Conservation (phyloP, 1,284 basidiomycete species). For the Ustilago cynodontis region DNA sequence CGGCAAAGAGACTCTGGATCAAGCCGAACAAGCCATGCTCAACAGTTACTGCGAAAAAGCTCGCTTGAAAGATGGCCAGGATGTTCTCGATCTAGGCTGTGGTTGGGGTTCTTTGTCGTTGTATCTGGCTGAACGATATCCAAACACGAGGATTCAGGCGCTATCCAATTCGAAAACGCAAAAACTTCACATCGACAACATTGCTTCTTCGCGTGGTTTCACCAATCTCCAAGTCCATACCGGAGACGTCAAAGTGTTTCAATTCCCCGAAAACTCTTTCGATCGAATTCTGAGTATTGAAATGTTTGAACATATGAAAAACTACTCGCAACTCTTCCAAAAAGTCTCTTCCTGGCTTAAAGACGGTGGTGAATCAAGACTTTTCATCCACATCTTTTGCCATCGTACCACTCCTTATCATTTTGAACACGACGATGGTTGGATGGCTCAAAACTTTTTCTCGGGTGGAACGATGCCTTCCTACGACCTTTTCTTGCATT, state of each 20-base stretch:
- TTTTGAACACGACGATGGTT: conserved; percentile 81
- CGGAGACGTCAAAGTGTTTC: conserved; percentile 78
- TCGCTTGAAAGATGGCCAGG: conserved; percentile 76
- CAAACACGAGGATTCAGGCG: conserved; percentile 77
- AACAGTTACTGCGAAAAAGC: conserved; percentile 80
- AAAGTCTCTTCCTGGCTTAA: conserved; percentile 80
- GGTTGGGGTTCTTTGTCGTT: conserved; percentile 82
- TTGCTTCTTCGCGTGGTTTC: conserved; percentile 75
- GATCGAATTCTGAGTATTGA: conserved; percentile 82
- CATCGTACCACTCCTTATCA: conserved; percentile 76
- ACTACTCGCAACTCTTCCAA: conserved; percentile 76
- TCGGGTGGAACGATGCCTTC: conserved; percentile 73
- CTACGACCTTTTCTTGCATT: conserved; percentile 78
- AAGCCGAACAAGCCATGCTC: conserved; percentile 78
- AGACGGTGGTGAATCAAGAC: conserved; percentile 71
- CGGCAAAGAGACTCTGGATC: conserved; percentile 77
- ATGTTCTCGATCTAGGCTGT: conserved; percentile 81
- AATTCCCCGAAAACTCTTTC: conserved; percentile 75
- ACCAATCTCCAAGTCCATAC: conserved; percentile 78
- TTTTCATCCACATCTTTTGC: conserved; percentile 84
- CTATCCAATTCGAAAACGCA: conserved; percentile 81
- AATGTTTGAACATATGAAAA: conserved; percentile 80
- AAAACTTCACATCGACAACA: conserved; percentile 77
- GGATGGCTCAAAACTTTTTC: conserved; percentile 79
- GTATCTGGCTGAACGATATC: conserved; percentile 81